Conservation (phyloP, 305 asterid genomes). For the Petunia hybrid region DNA sequence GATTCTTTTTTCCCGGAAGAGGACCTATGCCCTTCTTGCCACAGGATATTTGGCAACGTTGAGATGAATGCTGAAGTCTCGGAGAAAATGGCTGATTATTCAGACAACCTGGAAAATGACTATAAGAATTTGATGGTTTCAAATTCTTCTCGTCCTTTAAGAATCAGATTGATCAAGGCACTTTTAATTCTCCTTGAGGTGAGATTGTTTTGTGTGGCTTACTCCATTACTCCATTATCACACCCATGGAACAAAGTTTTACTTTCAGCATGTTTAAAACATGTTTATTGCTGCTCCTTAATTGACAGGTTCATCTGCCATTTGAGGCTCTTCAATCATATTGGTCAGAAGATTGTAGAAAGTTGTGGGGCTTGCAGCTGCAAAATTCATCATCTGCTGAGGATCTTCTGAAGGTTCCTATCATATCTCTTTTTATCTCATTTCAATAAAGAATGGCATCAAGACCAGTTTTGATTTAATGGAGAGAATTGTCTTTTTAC, state of each 20-base stretch:
- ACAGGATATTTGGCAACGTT: slow-evolving; percentile 38
- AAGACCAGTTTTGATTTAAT: too few relatives aligned
- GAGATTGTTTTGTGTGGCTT: slow-evolving; percentile 26
- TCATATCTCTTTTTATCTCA: background rate
- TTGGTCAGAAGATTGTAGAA: slow-evolving; percentile 82
- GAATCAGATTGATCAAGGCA: slow-evolving; percentile 78
- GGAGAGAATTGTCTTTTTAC: too few relatives aligned
- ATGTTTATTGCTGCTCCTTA: background rate
- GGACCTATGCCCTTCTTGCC: slow-evolving; percentile 62
- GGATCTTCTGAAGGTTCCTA: slow-evolving; percentile 75
- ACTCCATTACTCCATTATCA: too few relatives aligned
- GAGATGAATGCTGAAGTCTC: slow-evolving; percentile 39
- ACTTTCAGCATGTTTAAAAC: too few relatives aligned
- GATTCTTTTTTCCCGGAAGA: slow-evolving; percentile 51
- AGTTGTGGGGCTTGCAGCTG: slow-evolving; percentile 78
- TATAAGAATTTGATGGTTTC: slow-evolving; percentile 36
- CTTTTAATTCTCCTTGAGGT: slow-evolving; percentile 79
- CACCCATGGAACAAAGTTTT: too few relatives aligned
- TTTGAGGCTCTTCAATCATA: slow-evolving; percentile 74
- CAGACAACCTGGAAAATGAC: slow-evolving; percentile 45
- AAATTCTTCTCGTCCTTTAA: slow-evolving; percentile 54
- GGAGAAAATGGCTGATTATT: slow-evolving; percentile 38
- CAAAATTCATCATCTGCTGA: slow-evolving; percentile 65
- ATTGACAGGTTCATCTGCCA: slow-evolving; percentile 77
- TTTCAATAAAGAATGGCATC: background rate